Base-by-base conservation (phyloP, 1,139 yeast species). In the Hyphopichia wangnamkhiaoensis region DNA sequence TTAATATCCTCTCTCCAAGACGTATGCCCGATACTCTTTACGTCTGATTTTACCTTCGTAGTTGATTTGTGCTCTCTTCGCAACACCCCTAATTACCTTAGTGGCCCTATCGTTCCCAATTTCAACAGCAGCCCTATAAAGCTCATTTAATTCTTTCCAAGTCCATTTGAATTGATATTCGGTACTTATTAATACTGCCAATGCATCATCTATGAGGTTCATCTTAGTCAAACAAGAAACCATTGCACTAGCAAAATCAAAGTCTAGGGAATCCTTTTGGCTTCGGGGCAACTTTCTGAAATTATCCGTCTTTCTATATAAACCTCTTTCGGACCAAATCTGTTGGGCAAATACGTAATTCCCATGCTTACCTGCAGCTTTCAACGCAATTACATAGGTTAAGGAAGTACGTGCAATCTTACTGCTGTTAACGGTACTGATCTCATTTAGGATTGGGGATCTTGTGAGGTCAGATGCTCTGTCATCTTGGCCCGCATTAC, bases 311-410 rank as follows among this genome's bases (percentile, higher is more conserved):
- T 80, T 80, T 36, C 97, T 71, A 63, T 73, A 88, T 30, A 59
- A 48, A 2, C 96, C 97, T 53, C 96, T 74, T 54, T 86, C 95
- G 2, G 64, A 60, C 95, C 96, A 88, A 1, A 85, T 69, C 27
- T 63, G 59, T 41, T 80, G 80, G 2, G 91, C 90, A 54, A 84
- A 76, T 1, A 67, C 68, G 36, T 74, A 62, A 43, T 82, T 71
- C 20, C 68, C 65, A 51, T 77, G 76, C 36, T 68, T 68, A 4
- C 78, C 76, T 3, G 90, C 86, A 0, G 90, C 89, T 36, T 77
- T 74, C 49, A 90, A 65, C 4, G 87, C 82, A 15, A 84, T 68
- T 27, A 74, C 74, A 53, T 87, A 89, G 5, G 83, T 59, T 26
- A 74, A 57, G 29, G 80, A 75, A 35, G 71, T 70, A 37, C 91